phyloP scores from a whole-genome alignment of 805 yeast species.

The Ogataea nitratoaversa region DNA sequence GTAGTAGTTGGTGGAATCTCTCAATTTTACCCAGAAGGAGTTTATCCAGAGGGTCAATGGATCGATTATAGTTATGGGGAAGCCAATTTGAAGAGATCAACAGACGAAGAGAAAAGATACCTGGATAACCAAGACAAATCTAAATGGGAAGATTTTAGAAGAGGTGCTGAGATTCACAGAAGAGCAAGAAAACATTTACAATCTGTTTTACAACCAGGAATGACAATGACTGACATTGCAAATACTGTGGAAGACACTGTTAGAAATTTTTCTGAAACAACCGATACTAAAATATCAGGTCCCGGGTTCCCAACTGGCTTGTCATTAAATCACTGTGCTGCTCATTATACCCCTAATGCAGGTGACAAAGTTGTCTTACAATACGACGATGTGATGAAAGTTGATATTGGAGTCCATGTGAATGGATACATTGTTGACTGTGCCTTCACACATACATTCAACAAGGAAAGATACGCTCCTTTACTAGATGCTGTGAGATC shows the following conservation, averaged over 20 bases:
- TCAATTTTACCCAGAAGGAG: conserved; percentile 61
- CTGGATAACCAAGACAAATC: conserved; percentile 59
- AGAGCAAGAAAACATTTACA: conserved; percentile 81
- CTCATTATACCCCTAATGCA: conserved; percentile 95
- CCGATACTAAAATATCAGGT: conserved; percentile 71
- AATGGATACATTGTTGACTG: conserved; percentile 93
- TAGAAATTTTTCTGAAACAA: conserved; percentile 57
- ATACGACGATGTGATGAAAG: conserved; percentile 92
- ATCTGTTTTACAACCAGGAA: conserved; percentile 77
- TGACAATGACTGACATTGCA: conserved; percentile 87
- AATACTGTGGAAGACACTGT: conserved; percentile 83
- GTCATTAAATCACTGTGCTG: conserved; percentile 90
- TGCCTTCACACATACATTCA: conserved; percentile 89
- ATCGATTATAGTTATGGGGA: conserved; percentile 58
- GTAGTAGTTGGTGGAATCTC: conserved; percentile 60
- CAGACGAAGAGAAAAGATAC: conserved; percentile 83
- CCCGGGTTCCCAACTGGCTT: conserved; percentile 99
- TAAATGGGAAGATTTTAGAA: conserved; percentile 84
- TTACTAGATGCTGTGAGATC: conserved; percentile 81
- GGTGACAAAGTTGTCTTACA: conserved; percentile 81
- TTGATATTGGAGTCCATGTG: conserved; percentile 94
- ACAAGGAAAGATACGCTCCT: conserved; percentile 68
- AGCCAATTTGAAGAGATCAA: conserved; percentile 68
- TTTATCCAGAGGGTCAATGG: conserved; percentile 87
- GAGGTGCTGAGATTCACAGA: conserved; percentile 95